Percentiles rank a stretch among this genome's conserved stretches.
Evolutionary conservation across 371 early-diverging fungal genomes (phyloP).

Genomic region (Rhizopus sp.): DNA sequence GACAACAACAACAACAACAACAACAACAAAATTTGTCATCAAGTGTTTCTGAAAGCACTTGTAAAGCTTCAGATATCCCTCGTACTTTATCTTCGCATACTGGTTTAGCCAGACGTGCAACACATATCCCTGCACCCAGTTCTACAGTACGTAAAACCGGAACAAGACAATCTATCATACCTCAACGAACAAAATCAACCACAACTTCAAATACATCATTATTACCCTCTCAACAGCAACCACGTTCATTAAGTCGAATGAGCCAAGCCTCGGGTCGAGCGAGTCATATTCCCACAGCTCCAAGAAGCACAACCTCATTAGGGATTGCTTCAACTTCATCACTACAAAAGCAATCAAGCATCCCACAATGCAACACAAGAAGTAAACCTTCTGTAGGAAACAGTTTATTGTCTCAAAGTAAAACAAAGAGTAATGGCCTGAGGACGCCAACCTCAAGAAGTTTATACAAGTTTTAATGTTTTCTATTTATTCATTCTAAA

Average conservation of each 20-base stretch:
- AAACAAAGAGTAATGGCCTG: neutral
- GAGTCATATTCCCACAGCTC: constrained; percentile 24
- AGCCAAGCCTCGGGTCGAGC: constrained; percentile 16
- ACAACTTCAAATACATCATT: neutral
- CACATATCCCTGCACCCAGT: constrained; percentile 18
- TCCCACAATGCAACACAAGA: neutral
- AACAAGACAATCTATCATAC: neutral
- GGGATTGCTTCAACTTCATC: constrained; percentile 21
- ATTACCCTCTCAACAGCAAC: neutral
- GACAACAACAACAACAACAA: constrained; percentile 2
- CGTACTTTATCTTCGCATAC: constrained; percentile 1
- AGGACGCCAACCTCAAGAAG: constrained; percentile 1
- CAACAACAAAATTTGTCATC: neutral
- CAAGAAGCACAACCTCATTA: constrained; percentile 20
- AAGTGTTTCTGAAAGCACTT: constrained; percentile 8
- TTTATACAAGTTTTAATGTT: neutral
- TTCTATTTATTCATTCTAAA: too few species aligned
- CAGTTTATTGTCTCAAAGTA: neutral
- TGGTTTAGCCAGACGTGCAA: constrained; percentile 20
- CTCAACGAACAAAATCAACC: constrained; percentile 21
- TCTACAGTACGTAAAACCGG: neutral
- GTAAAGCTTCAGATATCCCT: neutral
- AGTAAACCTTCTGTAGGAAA: constrained; percentile 10
- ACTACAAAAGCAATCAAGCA: constrained; percentile 1
- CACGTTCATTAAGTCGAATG: constrained; percentile 11